A percentile compares a stretch with the other conserved stretches of the same genome.
These are phyloP conservation scores for Ceratocystis eucalypticola DNA, from an alignment of 2,329 filamentous ascomycete species.

Conservation along the genomic window DNA sequence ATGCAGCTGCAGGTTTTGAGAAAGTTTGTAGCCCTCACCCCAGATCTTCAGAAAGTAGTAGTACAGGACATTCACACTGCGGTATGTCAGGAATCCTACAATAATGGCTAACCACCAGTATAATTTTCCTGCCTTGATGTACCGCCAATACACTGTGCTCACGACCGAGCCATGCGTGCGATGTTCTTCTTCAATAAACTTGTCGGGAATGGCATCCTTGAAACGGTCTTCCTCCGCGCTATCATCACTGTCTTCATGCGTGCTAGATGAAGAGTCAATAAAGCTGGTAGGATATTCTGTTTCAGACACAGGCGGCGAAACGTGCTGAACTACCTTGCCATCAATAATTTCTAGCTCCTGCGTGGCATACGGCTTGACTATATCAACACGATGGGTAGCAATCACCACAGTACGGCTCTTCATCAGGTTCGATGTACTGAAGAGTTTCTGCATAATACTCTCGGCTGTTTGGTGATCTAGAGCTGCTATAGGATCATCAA, in stretches of 20 bases:
- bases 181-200: conserved; percentile 68
- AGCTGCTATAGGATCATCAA: conserved; percentile 51
- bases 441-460: conserved; percentile 48
- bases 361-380: conserved; percentile 58
- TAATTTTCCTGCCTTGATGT: conserved; percentile 67
- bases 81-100: conserved; percentile 47
- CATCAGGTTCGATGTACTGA: conserved; percentile 38
- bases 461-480: conserved; percentile 49
- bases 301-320: background rate
- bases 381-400: conserved; percentile 66
- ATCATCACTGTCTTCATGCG: background rate
- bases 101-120: conserved; percentile 59
- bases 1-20: background rate
- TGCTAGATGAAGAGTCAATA: conserved; percentile 2
- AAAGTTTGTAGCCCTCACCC: conserved; percentile 55
- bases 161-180: conserved; percentile 64
- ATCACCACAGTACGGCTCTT: conserved; percentile 59
- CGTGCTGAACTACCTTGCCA: conserved; percentile 28
- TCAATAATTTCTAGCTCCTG: conserved; percentile 59
- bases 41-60: conserved; percentile 77
- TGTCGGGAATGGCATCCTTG: conserved; percentile 45
- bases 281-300: background rate
- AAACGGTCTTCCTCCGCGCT: conserved; percentile 3
- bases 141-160: conserved; percentile 65
- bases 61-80: conserved; percentile 50